Percentiles rank a stretch among this genome's conserved stretches.
These are phyloP conservation scores for Cyberlindnera veronae DNA, from an alignment of 805 yeast species.

Conservation along the genomic window DNA sequence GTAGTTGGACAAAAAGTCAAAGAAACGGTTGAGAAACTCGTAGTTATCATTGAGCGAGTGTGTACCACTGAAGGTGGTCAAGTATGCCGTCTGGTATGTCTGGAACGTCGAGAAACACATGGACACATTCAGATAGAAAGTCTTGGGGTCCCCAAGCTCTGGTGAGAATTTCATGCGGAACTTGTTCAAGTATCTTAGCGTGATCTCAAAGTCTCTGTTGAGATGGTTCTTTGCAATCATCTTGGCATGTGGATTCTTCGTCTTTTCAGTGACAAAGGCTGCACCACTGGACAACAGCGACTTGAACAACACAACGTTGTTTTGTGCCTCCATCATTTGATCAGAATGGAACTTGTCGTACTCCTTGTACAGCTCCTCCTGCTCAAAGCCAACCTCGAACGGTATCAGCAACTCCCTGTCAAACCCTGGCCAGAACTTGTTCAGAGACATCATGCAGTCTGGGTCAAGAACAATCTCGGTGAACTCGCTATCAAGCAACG, in stretches of 20 bases:
- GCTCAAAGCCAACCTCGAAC: constrained; percentile 21
- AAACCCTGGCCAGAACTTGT: constrained; percentile 20
- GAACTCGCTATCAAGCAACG: constrained; percentile 20
- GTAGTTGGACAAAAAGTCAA: constrained; percentile 21
- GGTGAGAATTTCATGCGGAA: constrained; percentile 16
- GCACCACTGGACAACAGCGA: constrained; percentile 24
- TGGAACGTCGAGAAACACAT: constrained; percentile 26
- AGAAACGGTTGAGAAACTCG: constrained; percentile 22
- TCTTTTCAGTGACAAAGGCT: constrained; percentile 15
- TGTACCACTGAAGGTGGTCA: constrained; percentile 22
- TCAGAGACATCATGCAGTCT: constrained; percentile 21
- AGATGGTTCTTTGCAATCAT: constrained; percentile 11
- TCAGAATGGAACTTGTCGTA: constrained; percentile 19
- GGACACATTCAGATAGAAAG: constrained; percentile 21
- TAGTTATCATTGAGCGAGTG: constrained; percentile 23
- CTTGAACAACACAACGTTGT: constrained; percentile 27
- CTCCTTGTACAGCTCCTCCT: constrained; percentile 21
- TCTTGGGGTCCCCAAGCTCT: constrained; percentile 10
- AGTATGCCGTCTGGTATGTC: constrained; percentile 22
- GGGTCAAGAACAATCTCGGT: constrained; percentile 25
- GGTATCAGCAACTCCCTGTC: constrained; percentile 4
- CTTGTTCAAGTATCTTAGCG: constrained; percentile 25
- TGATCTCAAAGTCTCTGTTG: constrained; percentile 26
- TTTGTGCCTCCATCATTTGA: constrained; percentile 21
- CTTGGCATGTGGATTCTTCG: constrained; percentile 9